A percentile compares a stretch with the other conserved stretches of the same genome.
These are phyloP conservation scores for Dioscorea cayenensis DNA, from an alignment of 116 monocot genomes.

Conservation along the genomic window DNA sequence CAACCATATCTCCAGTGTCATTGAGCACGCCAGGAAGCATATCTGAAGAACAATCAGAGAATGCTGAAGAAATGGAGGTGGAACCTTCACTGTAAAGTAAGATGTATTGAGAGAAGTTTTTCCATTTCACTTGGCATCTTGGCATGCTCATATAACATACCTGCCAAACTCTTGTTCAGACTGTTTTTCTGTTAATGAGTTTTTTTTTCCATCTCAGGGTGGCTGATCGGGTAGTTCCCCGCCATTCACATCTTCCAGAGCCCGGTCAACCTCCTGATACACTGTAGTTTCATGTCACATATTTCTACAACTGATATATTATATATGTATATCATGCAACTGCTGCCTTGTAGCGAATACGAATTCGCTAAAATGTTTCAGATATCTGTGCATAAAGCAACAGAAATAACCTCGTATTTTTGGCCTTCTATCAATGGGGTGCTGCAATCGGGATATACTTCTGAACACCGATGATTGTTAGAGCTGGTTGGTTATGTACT, in stretches of 20 bases:
- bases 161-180: not conserved
- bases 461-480: not conserved
- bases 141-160: not conserved
- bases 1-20: no score
- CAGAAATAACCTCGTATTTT: no score
- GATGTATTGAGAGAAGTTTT: conserved; percentile 24
- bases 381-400: no score
- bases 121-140: conserved; percentile 1
- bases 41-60: conserved; percentile 17
- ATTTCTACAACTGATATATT: no score
- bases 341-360: no score
- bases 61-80: conserved; percentile 21
- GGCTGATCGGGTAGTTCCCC: not conserved
- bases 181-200: conserved; percentile 33
- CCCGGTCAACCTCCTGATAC: not conserved
- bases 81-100: conserved; percentile 31
- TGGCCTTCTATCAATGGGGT: not conserved
- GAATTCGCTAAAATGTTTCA: not conserved
- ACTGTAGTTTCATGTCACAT: no score
- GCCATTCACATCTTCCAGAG: not conserved
- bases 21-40: conserved; percentile 7
- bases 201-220: conserved; percentile 22
- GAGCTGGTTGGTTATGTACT: not conserved
- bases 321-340: no score
- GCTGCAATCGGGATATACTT: no score